Base-by-base conservation (phyloP, 1,139 yeast genomes). In the Taphrina confusa region DNA sequence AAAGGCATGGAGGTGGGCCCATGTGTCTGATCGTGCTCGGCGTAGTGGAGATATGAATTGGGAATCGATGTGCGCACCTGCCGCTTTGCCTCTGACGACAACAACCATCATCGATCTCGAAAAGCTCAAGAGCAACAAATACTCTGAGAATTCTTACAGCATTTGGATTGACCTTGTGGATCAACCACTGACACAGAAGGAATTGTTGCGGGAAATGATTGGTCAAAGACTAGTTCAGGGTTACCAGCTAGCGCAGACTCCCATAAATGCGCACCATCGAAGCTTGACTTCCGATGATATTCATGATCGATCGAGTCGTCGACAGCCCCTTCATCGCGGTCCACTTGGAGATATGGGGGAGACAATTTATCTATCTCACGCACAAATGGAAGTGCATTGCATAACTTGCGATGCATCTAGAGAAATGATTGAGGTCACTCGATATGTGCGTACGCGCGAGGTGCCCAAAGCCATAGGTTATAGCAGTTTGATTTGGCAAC, bases 1-100 rank as follows among this genome's bases (percentile, higher is more conserved):
- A 23, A 67, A 66, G 23, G 81, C 81, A 68, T 81, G 87, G 42
- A 79, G 95, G 64, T 94, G 98, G 98, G 84, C 83, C 60, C 89
- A 87, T 71, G 65, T 66, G 16, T 67, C 66, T 40, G 65, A 66
- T 23, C 63, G 66, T n/a, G 61, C 61, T 22, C 60, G 64, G 11
- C 47, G 59, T 5, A 62, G 62, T 23, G 45, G 83, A 66, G 77
- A 81, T 11, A 85, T 91, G 47, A 91, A 91, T 69, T 94, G 98
- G 98, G 80, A 88, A 62, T 91, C 97, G 0, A 78, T 94, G 60
- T 86, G 89, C 34, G 83, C 96, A 0, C 99, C 99, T 0, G 97
- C 97, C 0, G 85, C 95, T 2, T 74, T 94, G 23, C 99, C 99
- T 0, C 76, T 86, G 0, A 83, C 88, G 1, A 83, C 95, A 0